Conservation (phyloP, 345 rosid species). For the Arabis hirsuta region DNA sequence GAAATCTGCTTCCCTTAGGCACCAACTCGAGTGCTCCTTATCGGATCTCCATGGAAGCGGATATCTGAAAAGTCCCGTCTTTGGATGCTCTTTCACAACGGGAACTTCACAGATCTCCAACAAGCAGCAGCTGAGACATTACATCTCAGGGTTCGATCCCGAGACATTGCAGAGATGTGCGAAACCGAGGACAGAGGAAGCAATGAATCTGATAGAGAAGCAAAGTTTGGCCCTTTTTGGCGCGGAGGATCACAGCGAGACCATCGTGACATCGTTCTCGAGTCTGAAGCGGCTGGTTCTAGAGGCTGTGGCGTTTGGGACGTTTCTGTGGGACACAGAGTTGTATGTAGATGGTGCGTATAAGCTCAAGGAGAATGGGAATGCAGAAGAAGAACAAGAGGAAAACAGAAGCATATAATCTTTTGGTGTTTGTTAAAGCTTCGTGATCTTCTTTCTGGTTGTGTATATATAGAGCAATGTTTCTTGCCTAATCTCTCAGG, state of each 20-base stretch:
- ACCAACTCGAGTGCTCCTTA: constrained; percentile 62
- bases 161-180: constrained; percentile 75
- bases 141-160: constrained; percentile 68
- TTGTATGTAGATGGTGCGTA: constrained; percentile 62
- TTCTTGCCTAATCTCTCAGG: constrained; percentile 8
- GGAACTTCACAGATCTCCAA: constrained; percentile 18
- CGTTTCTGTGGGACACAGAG: constrained; percentile 94
- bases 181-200: constrained; percentile 70
- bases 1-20: constrained; percentile 77
- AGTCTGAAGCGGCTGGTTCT: constrained; percentile 85
- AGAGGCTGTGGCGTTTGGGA: constrained; percentile 94
- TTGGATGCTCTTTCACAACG: constrained; percentile 47
- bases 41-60: constrained; percentile 40
- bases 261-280: constrained; percentile 73
- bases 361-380: constrained; percentile 61
- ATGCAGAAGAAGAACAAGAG: constrained; percentile 40
- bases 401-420: constrained; percentile 34
- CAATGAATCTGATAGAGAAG: constrained; percentile 67
- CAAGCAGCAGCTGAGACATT: constrained; percentile 57
- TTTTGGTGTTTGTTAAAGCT: constrained; percentile 3
- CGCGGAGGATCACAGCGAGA: constrained; percentile 54
- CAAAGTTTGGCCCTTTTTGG: constrained; percentile 78
- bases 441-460: constrained; percentile 9
- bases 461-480: constrained; percentile 36
- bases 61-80: constrained; percentile 53